These are phyloP conservation scores for Leccinum fallax DNA, from an alignment of 1,284 basidiomycete species.

Conservation along the genomic window DNA sequence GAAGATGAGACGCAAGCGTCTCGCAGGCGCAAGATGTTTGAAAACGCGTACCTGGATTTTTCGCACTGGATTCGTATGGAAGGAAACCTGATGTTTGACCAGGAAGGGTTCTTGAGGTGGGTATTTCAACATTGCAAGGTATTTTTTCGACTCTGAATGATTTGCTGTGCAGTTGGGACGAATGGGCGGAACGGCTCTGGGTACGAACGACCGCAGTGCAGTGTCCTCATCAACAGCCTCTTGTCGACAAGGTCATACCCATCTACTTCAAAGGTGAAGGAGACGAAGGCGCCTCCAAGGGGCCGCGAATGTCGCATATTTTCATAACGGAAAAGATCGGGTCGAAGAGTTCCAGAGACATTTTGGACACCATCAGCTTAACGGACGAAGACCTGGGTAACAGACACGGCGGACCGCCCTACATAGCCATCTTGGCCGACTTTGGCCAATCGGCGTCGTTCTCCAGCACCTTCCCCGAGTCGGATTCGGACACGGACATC, in stretches of 20 bases:
- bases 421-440: not conserved
- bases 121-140: not conserved
- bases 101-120: not conserved
- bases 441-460: not conserved
- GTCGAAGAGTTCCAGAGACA: not conserved
- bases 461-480: not conserved
- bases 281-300: not conserved
- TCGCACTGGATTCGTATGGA: not conserved
- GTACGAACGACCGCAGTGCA: not conserved
- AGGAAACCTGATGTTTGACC: not conserved
- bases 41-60: not conserved
- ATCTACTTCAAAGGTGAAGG: not conserved
- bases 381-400: not conserved
- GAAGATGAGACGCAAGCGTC: not conserved
- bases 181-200: not conserved
- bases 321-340: not conserved
- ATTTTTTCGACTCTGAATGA: not conserved
- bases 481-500: not conserved
- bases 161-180: not conserved
- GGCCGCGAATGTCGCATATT: not conserved
- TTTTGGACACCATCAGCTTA: not conserved
- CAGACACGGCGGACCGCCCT: not conserved
- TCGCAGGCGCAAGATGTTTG: not conserved
- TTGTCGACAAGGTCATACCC: not conserved
- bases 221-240: not conserved